Evolutionary conservation across 148 eudicot genomes (phyloP).

Genomic region (Fagopyrum esculentum): DNA sequence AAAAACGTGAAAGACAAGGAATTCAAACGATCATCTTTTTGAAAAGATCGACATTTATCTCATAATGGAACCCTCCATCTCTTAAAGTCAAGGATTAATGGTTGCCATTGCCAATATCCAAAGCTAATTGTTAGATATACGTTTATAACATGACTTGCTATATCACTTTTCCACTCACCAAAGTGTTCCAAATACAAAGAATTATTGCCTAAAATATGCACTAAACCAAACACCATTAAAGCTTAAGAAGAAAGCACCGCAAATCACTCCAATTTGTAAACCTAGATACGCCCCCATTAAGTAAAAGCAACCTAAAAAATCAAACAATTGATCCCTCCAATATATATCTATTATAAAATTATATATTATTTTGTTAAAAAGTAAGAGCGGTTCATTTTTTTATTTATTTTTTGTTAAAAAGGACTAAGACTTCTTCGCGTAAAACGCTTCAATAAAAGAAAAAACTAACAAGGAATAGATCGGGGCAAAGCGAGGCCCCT

Average conservation of each 20-base stretch:
- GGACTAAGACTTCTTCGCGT: too few species aligned
- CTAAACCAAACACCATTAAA: background rate
- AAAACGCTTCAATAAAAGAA: too few species aligned
- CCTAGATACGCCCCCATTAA: background rate
- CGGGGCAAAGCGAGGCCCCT: too few species aligned
- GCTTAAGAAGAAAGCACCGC: slow-evolving; percentile 1
- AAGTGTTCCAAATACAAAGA: background rate
- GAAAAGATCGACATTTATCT: background rate
- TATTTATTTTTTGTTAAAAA: too few species aligned
- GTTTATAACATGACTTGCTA: background rate
- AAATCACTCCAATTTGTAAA: slow-evolving; percentile 6
- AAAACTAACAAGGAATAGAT: too few species aligned
- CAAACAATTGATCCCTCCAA: background rate
- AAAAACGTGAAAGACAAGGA: slow-evolving; percentile 9
- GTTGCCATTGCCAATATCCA: slow-evolving; percentile 1
- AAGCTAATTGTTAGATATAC: background rate
- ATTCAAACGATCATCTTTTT: background rate
- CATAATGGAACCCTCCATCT: slow-evolving; percentile 4
- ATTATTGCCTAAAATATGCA: background rate
- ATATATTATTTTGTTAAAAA: too few species aligned
- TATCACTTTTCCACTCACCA: background rate
- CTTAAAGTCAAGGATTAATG: slow-evolving; percentile 1
- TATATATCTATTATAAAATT: background rate
- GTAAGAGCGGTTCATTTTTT: too few species aligned
- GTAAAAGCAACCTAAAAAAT: background rate